Percentiles rank a stretch among this genome's conserved stretches.
Evolutionary conservation across 2,329 filamentous ascomycete species (phyloP).

Genomic region (Ceratocystis papillata): DNA sequence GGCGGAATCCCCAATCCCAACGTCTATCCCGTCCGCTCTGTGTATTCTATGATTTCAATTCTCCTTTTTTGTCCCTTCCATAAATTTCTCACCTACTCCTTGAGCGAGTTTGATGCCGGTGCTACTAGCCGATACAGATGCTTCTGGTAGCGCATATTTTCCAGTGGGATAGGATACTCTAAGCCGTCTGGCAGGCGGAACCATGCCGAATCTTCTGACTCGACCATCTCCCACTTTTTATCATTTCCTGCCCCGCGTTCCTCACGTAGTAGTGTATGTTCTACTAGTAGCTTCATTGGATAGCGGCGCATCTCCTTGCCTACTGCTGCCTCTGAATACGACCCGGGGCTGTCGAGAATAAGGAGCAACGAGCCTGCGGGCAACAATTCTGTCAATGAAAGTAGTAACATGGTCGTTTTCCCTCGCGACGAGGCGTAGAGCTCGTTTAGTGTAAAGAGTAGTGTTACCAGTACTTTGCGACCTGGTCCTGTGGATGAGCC

Average conservation of each 20-base stretch:
- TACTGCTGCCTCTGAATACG: conserved; percentile 73
- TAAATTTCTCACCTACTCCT: background rate
- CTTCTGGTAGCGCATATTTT: conserved; percentile 92
- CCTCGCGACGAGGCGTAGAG: conserved; percentile 67
- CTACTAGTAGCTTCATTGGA: conserved; percentile 86
- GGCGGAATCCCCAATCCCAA: background rate
- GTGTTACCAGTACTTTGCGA: conserved; percentile 52
- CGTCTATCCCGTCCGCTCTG: background rate
- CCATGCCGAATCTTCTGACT: conserved; percentile 71
- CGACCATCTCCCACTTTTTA: conserved; percentile 60
- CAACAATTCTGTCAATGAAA: conserved; percentile 51
- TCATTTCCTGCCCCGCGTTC: conserved; percentile 23
- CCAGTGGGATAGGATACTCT: conserved; percentile 71
- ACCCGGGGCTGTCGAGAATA: conserved; percentile 86
- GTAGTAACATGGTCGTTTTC: conserved; percentile 65
- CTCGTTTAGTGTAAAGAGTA: conserved; percentile 94
- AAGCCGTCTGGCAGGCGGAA: conserved; percentile 61
- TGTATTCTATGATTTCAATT: background rate
- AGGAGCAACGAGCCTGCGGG: conserved; percentile 57
- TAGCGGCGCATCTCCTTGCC: conserved; percentile 57
- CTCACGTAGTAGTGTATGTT: conserved; percentile 53
- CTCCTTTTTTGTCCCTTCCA: background rate
- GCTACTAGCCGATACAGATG: conserved; percentile 56
- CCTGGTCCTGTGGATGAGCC: conserved; percentile 26
- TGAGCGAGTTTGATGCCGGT: conserved; percentile 9